Conservation (phyloP, 1,284 basidiomycete genomes). For the Marasmius sp. region DNA sequence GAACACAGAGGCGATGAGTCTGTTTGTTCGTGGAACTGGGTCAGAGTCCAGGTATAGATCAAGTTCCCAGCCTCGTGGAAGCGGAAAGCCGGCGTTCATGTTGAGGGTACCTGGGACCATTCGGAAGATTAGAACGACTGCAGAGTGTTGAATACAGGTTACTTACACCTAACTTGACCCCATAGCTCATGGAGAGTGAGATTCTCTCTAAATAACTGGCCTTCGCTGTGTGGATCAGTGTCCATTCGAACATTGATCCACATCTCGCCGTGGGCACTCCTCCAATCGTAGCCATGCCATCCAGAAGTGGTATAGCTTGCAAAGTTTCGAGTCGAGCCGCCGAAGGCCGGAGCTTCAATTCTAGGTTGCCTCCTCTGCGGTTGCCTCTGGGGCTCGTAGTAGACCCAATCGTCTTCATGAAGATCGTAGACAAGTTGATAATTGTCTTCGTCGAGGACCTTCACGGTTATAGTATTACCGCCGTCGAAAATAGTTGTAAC, state of each 20-base stretch:
- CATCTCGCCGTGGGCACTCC: too few relatives aligned
- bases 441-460: not conserved
- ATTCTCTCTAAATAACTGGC: not conserved
- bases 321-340: not conserved
- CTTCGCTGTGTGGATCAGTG: not conserved
- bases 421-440: not conserved
- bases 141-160: not conserved
- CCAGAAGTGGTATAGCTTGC: not conserved
- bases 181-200: not conserved
- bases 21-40: not conserved
- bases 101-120: not conserved
- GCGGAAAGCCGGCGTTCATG: not conserved
- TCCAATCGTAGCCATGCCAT: too few relatives aligned
- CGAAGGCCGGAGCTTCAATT: not conserved
- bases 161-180: not conserved
- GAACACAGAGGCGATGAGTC: not conserved
- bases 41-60: not conserved
- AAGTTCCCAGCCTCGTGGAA: not conserved
- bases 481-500: not conserved
- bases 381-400: not conserved
- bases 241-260: not conserved
- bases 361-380: not conserved
- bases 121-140: not conserved
- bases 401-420: not conserved
- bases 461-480: not conserved